Base-by-base conservation (phyloP, 495 filamentous ascomycete genomes). In the Zalerion maritima region DNA sequence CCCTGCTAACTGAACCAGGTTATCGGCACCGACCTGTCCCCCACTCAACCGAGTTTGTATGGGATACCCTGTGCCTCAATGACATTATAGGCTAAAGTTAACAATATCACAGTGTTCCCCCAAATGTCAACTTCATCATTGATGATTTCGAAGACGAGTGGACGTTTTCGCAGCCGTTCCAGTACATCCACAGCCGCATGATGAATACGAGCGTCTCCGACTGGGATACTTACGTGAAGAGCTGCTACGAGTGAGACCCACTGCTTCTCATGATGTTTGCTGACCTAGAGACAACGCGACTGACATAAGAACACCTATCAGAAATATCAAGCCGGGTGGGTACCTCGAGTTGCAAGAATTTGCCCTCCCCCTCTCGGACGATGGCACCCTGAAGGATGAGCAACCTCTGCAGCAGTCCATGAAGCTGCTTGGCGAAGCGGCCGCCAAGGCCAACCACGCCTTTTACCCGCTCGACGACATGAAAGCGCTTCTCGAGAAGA, bases 141-240 rank as follows among this genome's bases (percentile, higher is more conserved):
- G 62, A 66, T 35, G 64, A 72, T 34, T 57, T 57, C 2, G 68
- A 71, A 41, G 59, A 65, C 21, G 46, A 58, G 3, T 75, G 69
- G 70, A 37, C 55, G 0, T 70, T 60, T 31, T 37, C 35, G 21
- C 38, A 53, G n/a, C 43, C 51, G 15, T 73, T 66, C 39, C 58
- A 72, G 43, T 65, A 60, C 37, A 59, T 74, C 32, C 62, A 73
- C 35, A 46, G 52, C 6, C 58, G 69, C 6, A 52, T 62, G 33
- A 52, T 74, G 36, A 52, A 54, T 18, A 57, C 55, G 35, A 57
- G 46, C 23, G 64, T 71, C 32, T 42, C 55, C 15, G 60, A 72
- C 47, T 69, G 66, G 43, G 50, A 37, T 16, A 35, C 41, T 18
- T 51, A 68, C 21, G 45, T 69, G 31, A 30, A 35, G 7, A 56